A percentile compares a stretch with the other conserved stretches of the same genome.
phyloP scores from a whole-genome alignment of 768 basidiomycete genomes.

The Boletus rubescentipes region DNA sequence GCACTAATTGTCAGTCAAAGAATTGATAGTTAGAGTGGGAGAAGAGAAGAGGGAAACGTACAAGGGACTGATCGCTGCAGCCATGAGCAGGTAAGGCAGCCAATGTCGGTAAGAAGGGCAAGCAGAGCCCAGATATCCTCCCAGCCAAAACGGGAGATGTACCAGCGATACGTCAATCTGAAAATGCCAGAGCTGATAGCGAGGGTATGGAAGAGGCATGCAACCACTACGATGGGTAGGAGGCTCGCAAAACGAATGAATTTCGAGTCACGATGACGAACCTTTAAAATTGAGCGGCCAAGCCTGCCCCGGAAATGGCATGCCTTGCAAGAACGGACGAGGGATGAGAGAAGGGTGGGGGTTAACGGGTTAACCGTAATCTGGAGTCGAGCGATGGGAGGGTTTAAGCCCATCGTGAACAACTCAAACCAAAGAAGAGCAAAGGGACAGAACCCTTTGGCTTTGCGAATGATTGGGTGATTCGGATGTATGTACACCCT shows the following conservation, averaged over 20 bases:
- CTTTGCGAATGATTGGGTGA: too few species aligned
- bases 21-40: not conserved
- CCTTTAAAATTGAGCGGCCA: slow-evolving; percentile 17
- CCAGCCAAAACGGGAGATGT: slow-evolving; percentile 17
- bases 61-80: slow-evolving; percentile 5
- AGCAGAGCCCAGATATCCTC: slow-evolving; percentile 17
- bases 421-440: not conserved
- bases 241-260: not conserved
- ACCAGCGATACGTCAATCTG: slow-evolving; percentile 12
- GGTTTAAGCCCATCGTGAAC: not conserved
- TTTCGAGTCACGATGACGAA: not conserved
- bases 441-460: too few species aligned
- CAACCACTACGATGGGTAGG: not conserved
- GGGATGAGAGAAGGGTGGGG: not conserved
- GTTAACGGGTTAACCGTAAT: not conserved
- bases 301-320: slow-evolving; percentile 18
- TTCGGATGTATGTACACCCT: too few species aligned
- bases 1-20: not conserved
- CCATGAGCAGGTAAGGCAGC: slow-evolving; percentile 5
- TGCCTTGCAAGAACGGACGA: not conserved
- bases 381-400: too few species aligned
- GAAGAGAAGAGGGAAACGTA: not conserved
- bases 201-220: slow-evolving; percentile 9
- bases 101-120: slow-evolving; percentile 15
- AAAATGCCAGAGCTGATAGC: slow-evolving; percentile 14